Evolutionary conservation across 768 basidiomycete species (phyloP).

Genomic region (Royoungia palumana): DNA sequence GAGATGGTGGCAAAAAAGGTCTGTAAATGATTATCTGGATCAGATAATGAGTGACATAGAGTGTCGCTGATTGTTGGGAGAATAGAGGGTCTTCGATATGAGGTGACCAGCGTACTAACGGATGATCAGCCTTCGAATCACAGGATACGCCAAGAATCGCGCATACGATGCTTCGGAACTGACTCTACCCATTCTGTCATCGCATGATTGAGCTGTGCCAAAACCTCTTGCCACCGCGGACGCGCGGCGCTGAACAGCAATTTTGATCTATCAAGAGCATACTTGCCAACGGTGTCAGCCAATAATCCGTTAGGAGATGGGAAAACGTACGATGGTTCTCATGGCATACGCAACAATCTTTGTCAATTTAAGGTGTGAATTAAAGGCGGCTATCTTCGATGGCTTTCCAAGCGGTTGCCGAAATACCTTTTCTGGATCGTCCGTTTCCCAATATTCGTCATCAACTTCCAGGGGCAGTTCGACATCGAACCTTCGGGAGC

Average conservation of each 20-base stretch:
- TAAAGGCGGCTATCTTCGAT: constrained; percentile 58
- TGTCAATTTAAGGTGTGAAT: constrained; percentile 59
- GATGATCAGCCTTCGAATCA: background rate
- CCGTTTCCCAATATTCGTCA: constrained; percentile 71
- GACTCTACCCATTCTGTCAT: constrained; percentile 71
- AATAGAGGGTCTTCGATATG: constrained; percentile 45
- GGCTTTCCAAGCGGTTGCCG: constrained; percentile 64
- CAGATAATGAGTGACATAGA: constrained; percentile 59
- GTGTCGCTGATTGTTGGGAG: constrained; percentile 53
- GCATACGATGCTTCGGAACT: constrained; percentile 65
- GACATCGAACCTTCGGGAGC: constrained; percentile 66
- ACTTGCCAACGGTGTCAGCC: constrained; percentile 35
- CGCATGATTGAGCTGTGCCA: constrained; percentile 64
- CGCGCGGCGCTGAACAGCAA: constrained; percentile 50
- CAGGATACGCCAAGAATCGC: background rate
- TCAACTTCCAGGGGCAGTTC: constrained; percentile 82
- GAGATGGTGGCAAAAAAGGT: constrained; percentile 54
- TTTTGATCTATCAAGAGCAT: constrained; percentile 67
- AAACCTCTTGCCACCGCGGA: constrained; percentile 53
- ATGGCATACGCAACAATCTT: constrained; percentile 68
- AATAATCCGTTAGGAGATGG: background rate
- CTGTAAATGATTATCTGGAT: constrained; percentile 67
- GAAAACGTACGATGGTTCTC: constrained; percentile 57
- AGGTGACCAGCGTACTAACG: constrained; percentile 57
- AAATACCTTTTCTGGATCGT: constrained; percentile 50